These are phyloP conservation scores for Trichoderma hamatum DNA, from an alignment of 2,329 filamentous ascomycete species.

Conservation along the genomic window DNA sequence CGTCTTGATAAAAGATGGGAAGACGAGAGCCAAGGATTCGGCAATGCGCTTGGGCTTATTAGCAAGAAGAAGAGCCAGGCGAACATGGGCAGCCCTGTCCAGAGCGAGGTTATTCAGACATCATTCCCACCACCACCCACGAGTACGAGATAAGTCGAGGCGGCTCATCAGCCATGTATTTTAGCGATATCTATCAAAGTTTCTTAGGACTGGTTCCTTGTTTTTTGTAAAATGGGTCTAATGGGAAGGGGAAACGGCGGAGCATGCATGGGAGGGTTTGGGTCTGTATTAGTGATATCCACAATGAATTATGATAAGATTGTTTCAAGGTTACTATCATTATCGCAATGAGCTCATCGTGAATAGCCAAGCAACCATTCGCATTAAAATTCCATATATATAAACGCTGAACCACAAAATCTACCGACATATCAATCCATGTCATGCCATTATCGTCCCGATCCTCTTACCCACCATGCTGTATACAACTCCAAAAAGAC, in stretches of 20 bases:
- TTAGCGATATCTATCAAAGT: neutral
- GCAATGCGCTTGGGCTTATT: slow-evolving; percentile 7
- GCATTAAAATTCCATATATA: neutral
- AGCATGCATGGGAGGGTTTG: neutral
- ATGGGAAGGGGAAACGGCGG: neutral
- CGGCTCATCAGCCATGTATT: neutral
- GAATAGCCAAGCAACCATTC: neutral
- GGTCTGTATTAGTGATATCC: neutral
- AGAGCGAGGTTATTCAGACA: slow-evolving; percentile 33
- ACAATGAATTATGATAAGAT: slow-evolving; percentile 5
- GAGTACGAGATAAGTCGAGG: slow-evolving; percentile 29
- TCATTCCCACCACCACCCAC: slow-evolving; percentile 47
- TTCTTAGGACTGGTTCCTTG: neutral
- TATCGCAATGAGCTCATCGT: neutral
- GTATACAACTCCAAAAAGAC: neutral
- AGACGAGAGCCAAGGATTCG: neutral
- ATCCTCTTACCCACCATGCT: neutral
- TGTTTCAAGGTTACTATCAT: neutral
- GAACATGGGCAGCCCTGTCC: slow-evolving; percentile 14
- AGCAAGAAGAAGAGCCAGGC: slow-evolving; percentile 20
- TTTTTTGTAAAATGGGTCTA: slow-evolving; percentile 1
- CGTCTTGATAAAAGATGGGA: slow-evolving; percentile 14
- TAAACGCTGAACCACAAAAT: neutral
- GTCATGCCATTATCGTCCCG: neutral
- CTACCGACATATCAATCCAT: slow-evolving; percentile 1